phyloP scores from a whole-genome alignment of 805 yeast species.

The Metschnikowia continentalis region DNA sequence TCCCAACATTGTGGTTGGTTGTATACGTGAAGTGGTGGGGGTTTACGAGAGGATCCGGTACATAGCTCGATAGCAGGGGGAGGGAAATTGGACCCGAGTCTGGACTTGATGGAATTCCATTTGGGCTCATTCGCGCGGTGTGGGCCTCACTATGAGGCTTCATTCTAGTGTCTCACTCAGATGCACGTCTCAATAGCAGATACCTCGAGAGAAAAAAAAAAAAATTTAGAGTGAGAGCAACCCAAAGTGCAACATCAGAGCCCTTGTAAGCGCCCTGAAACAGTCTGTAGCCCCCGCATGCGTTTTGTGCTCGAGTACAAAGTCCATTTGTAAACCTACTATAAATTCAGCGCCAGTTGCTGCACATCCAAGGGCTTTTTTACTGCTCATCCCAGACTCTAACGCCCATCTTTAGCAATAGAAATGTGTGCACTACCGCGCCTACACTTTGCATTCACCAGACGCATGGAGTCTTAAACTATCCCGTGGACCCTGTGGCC shows the following conservation, averaged over 20 bases:
- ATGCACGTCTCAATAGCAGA: not conserved
- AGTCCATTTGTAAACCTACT: too few relatives aligned
- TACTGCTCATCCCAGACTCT: not conserved
- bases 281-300: too few relatives aligned
- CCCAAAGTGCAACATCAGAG: not conserved
- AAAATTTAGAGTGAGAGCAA: not conserved
- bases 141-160: not conserved
- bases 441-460: not conserved
- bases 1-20: too few relatives aligned
- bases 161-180: not conserved
- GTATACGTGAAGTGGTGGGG: too few relatives aligned
- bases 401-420: slow-evolving; percentile 4
- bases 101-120: not conserved
- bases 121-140: not conserved
- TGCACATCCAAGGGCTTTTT: too few relatives aligned
- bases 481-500: not conserved
- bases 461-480: not conserved
- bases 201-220: not conserved
- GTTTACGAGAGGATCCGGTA: not conserved
- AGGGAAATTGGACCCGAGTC: not conserved
- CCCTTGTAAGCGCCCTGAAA: too few relatives aligned
- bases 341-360: too few relatives aligned
- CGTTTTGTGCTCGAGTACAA: too few relatives aligned
- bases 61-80: not conserved
- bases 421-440: slow-evolving; percentile 1